Percentiles rank a stretch among this genome's conserved stretches.
Conservation (phyloP, 768 basidiomycete species). For the Gymnopilus dilepis region DNA sequence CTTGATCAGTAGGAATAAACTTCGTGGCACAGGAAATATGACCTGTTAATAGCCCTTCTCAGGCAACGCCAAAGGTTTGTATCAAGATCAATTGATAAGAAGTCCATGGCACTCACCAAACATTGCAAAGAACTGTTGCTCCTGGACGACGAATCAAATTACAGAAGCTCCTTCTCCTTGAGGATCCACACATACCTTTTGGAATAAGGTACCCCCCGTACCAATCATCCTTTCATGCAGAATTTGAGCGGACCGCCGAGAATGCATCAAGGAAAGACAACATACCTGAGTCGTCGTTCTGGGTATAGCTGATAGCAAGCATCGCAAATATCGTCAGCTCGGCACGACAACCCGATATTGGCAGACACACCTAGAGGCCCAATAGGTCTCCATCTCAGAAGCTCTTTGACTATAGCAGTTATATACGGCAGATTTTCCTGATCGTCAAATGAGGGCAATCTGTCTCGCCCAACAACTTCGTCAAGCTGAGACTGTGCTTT, state of each 20-base stretch:
- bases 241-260: neutral
- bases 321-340: too few relatives aligned
- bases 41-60: conserved; percentile 13
- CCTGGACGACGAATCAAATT: neutral
- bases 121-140: neutral
- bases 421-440: neutral
- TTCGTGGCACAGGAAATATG: neutral
- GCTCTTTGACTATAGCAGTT: conserved; percentile 1
- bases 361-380: neutral
- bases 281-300: neutral
- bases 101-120: neutral
- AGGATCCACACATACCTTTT: conserved; percentile 37
- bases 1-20: too few relatives aligned
- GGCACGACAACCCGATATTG: neutral
- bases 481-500: conserved; percentile 5
- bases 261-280: neutral
- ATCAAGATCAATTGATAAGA: neutral
- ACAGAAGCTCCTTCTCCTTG: neutral
- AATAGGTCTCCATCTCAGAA: neutral
- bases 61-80: too few relatives aligned
- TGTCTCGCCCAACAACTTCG: neutral
- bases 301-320: neutral
- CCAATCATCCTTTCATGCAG: conserved; percentile 38
- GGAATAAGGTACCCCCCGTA: conserved; percentile 50
- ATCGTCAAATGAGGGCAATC: neutral